Percentiles rank a stretch among this genome's conserved stretches.
phyloP scores from a whole-genome alignment of 495 filamentous ascomycete genomes.

The Tuber aestivum region DNA sequence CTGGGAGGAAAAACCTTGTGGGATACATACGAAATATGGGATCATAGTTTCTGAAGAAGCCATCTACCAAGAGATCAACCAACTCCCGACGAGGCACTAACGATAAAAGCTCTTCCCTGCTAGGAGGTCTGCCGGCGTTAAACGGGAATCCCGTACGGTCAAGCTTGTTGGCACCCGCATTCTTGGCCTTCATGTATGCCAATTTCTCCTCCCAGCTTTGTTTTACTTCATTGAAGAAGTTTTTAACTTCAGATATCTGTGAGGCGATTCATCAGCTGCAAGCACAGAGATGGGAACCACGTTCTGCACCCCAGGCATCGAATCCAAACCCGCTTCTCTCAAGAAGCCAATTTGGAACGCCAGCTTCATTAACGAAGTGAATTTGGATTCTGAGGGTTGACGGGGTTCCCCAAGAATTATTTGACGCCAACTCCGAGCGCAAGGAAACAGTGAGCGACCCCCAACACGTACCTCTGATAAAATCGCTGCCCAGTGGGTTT shows the following conservation, averaged over 20 bases:
- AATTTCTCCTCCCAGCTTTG: constrained; percentile 61
- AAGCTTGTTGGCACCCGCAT: constrained; percentile 36
- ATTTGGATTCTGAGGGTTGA: constrained; percentile 27
- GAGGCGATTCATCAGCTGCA: constrained; percentile 24
- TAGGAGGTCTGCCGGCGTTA: constrained; percentile 59
- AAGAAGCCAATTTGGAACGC: constrained; percentile 28
- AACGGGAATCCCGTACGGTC: constrained; percentile 53
- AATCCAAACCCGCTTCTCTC: constrained; percentile 34
- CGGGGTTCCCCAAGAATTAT: constrained; percentile 10
- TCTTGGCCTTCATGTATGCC: constrained; percentile 37
- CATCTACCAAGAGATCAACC: constrained; percentile 70
- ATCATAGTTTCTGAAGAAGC: constrained; percentile 68
- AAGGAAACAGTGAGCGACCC: constrained; percentile 35
- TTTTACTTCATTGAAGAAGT: constrained; percentile 69
- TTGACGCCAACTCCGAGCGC: constrained; percentile 15
- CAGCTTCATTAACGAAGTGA: constrained; percentile 30
- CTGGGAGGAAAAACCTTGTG: constrained; percentile 47
- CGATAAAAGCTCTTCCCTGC: constrained; percentile 67
- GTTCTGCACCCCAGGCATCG: constrained; percentile 18
- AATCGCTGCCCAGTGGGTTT: constrained; percentile 84
- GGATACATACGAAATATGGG: constrained; percentile 58
- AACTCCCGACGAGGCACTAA: constrained; percentile 66
- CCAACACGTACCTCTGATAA: constrained; percentile 63
- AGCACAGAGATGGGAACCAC: background rate
- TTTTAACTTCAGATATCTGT: constrained; percentile 86